Conservation (phyloP, 2,329 filamentous ascomycete genomes). For the Aspergillus glaucus region DNA sequence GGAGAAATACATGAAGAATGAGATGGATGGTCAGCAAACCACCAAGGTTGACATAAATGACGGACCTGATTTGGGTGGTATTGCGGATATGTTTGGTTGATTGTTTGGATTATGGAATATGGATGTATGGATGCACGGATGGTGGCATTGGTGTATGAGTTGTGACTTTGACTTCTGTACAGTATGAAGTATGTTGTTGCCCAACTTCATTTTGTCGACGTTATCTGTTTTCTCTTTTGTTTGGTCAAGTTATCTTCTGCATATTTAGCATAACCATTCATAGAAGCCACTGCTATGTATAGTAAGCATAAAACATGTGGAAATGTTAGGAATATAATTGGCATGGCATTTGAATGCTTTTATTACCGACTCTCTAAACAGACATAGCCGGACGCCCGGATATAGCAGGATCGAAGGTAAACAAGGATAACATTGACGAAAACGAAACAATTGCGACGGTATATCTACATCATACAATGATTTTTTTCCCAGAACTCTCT, state of each 20-base stretch:
- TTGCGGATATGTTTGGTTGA: constrained; percentile 50
- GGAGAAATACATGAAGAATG: constrained; percentile 39
- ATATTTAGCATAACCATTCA: background rate
- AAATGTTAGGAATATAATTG: background rate
- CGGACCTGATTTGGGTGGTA: constrained; percentile 46
- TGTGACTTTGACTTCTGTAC: background rate
- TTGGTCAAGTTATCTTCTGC: constrained; percentile 1
- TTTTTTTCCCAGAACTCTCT: constrained; percentile 2
- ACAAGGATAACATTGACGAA: background rate
- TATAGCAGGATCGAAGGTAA: too few species aligned
- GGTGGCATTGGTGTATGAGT: background rate
- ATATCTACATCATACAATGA: constrained; percentile 29
- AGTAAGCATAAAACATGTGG: constrained; percentile 2
- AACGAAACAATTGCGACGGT: constrained; percentile 22
- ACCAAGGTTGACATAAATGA: constrained; percentile 40
- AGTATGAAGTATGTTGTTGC: background rate
- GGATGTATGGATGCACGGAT: too few species aligned
- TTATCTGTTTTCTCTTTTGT: background rate
- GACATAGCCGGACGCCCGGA: too few species aligned
- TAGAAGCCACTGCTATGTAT: background rate
- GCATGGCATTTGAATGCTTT: too few species aligned
- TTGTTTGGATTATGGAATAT: background rate
- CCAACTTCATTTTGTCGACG: background rate
- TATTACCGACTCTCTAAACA: too few species aligned
- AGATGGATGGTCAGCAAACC: constrained; percentile 38